Evolutionary conservation across 177 flowering plant species (phyloP).

Genomic region (Tripterygium wilfordii): DNA sequence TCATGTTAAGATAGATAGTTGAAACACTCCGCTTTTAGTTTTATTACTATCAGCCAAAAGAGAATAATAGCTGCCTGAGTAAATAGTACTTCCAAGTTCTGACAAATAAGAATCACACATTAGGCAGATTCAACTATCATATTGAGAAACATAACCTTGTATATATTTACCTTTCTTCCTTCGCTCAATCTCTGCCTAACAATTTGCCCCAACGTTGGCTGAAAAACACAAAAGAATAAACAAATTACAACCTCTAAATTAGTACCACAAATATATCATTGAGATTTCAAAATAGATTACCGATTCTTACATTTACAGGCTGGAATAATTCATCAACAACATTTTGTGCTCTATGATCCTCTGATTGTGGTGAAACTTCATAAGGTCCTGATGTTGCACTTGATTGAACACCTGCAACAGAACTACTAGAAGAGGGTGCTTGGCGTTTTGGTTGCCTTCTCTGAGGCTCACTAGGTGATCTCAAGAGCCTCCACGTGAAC

Average conservation of each 20-base stretch:
- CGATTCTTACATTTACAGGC: constrained; percentile 57
- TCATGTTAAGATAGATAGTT: no score
- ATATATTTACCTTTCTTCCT: constrained; percentile 76
- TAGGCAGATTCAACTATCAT: background rate
- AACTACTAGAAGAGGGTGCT: constrained; percentile 36
- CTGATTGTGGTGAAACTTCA: constrained; percentile 37
- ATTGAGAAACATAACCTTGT: background rate
- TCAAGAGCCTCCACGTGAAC: constrained; percentile 79
- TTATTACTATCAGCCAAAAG: no score
- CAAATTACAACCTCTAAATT: no score
- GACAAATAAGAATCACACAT: no score
- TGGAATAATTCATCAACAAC: constrained; percentile 78
- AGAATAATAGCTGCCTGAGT: no score
- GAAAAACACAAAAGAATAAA: constrained; percentile 16
- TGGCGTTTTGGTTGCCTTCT: constrained; percentile 68
- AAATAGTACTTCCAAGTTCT: no score
- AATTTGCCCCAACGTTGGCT: constrained; percentile 82
- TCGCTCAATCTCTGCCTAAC: constrained; percentile 85
- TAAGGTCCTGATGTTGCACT: constrained; percentile 25
- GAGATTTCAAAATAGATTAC: no score
- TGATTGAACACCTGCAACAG: constrained; percentile 36
- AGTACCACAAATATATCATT: no score
- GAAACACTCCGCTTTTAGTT: no score
- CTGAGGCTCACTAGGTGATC: constrained; percentile 53
- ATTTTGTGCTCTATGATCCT: constrained; percentile 57